Percentiles rank a stretch among this genome's conserved stretches.
These are phyloP conservation scores for Peribolospora kevripleyi DNA, from an alignment of 768 basidiomycete genomes.

Conservation along the genomic window DNA sequence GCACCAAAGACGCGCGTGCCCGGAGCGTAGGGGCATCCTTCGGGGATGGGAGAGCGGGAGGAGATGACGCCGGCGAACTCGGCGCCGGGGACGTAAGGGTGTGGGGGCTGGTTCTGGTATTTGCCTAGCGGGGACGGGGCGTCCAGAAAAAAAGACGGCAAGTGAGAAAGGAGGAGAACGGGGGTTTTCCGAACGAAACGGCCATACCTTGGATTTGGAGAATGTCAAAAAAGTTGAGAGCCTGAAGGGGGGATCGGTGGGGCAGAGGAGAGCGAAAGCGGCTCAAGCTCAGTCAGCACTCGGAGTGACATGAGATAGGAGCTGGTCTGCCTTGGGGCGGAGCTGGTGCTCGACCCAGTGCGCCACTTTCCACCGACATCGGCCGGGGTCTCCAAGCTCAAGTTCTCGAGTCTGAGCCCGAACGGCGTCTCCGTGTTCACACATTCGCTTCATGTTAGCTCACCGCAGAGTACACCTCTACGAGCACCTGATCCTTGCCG, in stretches of 20 bases:
- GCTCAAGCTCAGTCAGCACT: neutral
- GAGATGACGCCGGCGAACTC: constrained; percentile 63
- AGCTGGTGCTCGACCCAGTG: no score
- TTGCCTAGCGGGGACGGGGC: constrained; percentile 28
- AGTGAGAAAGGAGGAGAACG: no score
- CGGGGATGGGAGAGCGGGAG: constrained; percentile 44
- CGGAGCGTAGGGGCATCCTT: constrained; percentile 46
- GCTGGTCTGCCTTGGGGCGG: no score
- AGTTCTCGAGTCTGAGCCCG: no score
- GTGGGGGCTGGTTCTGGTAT: constrained; percentile 56
- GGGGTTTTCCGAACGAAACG: no score
- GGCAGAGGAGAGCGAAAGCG: neutral
- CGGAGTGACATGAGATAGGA: no score
- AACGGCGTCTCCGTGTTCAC: no score
- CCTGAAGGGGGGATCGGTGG: neutral
- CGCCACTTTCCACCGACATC: no score
- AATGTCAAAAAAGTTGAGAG: constrained; percentile 42
- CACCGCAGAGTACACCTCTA: constrained; percentile 44
- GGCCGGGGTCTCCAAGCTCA: no score
- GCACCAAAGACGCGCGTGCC: constrained; percentile 73
- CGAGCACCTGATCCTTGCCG: constrained; percentile 33
- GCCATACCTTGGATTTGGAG: constrained; percentile 28
- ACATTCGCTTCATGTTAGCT: no score
- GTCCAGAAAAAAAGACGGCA: no score
- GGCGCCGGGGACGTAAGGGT: constrained; percentile 61